Percentiles rank a stretch among this genome's conserved stretches.
phyloP scores from a whole-genome alignment of 2,329 filamentous ascomycete genomes.

The Clathrospora elynae region DNA sequence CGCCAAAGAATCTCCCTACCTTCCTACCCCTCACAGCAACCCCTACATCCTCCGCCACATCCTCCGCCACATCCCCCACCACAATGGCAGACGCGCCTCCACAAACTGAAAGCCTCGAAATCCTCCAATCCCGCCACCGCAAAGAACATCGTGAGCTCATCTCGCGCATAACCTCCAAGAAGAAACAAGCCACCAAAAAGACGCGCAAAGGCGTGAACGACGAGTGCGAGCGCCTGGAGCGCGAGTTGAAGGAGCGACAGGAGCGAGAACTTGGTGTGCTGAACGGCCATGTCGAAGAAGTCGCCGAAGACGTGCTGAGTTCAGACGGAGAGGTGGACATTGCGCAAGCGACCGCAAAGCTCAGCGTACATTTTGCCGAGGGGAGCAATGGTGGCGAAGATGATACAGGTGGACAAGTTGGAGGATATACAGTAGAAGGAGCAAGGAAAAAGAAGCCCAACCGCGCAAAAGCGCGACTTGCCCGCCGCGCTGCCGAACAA shows the following conservation, averaged over 20 bases:
- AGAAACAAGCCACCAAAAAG: slow-evolving; percentile 92
- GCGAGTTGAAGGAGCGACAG: slow-evolving; percentile 61
- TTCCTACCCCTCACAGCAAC: slow-evolving; percentile 7
- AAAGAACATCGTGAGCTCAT: slow-evolving; percentile 90
- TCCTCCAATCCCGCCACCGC: slow-evolving; percentile 77
- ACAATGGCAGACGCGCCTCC: slow-evolving; percentile 16
- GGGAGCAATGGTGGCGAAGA: slow-evolving; percentile 10
- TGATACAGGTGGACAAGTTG: too few relatives aligned
- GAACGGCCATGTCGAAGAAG: slow-evolving; percentile 27
- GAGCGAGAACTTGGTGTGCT: slow-evolving; percentile 56
- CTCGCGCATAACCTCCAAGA: slow-evolving; percentile 86
- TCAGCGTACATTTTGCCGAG: slow-evolving; percentile 17
- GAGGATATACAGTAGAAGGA: too few relatives aligned
- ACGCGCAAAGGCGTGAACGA: slow-evolving; percentile 66
- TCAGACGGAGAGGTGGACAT: slow-evolving; percentile 17
- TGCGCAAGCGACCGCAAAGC: slow-evolving; percentile 17
- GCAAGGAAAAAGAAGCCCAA: slow-evolving; percentile 77
- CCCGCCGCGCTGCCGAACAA: slow-evolving; percentile 83
- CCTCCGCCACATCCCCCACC: neutral
- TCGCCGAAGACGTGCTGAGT: slow-evolving; percentile 6
- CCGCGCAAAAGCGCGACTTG: slow-evolving; percentile 87
- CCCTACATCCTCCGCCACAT: slow-evolving; percentile 3
- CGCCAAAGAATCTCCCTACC: neutral
- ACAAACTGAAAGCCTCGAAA: slow-evolving; percentile 63
- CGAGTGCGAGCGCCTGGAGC: slow-evolving; percentile 64